Percentiles rank a stretch among this genome's conserved stretches.
Conservation (phyloP, 495 filamentous ascomycete species). For the Cudoniella acicularis region DNA sequence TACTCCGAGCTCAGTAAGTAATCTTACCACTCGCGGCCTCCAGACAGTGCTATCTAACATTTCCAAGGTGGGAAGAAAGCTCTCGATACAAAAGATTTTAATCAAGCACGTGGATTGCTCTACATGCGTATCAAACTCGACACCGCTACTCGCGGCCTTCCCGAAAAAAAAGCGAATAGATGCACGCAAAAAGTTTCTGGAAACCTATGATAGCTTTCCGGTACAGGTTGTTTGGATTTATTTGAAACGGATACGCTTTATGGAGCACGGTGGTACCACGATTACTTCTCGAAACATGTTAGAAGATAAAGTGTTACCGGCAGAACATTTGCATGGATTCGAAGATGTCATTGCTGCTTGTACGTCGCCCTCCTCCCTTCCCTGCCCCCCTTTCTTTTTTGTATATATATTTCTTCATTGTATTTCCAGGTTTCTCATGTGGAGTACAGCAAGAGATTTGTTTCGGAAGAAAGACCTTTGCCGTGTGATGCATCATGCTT, state of each 20-base stretch:
- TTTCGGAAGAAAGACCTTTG: constrained; percentile 6
- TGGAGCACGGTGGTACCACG: constrained; percentile 8
- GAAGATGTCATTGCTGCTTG: constrained; percentile 15
- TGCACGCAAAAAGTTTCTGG: constrained; percentile 21
- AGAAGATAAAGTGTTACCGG: constrained; percentile 4
- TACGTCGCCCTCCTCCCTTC: too few relatives aligned
- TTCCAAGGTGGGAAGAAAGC: constrained; percentile 1
- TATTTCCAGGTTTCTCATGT: constrained; percentile 1
- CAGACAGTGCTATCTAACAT: constrained; percentile 4
- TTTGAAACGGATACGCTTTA: constrained; percentile 14
- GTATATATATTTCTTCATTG: background rate
- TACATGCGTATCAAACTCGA: constrained; percentile 15
- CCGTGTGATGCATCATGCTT: constrained; percentile 10
- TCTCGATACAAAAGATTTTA: constrained; percentile 8
- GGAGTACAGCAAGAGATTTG: constrained; percentile 4
- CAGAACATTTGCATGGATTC: constrained; percentile 5
- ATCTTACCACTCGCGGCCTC: background rate
- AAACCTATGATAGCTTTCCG: constrained; percentile 23
- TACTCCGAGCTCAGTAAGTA: constrained; percentile 12
- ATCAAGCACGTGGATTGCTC: constrained; percentile 12
- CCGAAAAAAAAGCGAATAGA: constrained; percentile 1
- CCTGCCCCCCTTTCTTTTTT: too few relatives aligned
- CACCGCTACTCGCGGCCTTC: constrained; percentile 1
- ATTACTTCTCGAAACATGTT: constrained; percentile 1
- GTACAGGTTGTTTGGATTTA: constrained; percentile 22